phyloP scores from a whole-genome alignment of 2,329 filamentous ascomycete genomes.

The Scleromitrula shiraiana region DNA sequence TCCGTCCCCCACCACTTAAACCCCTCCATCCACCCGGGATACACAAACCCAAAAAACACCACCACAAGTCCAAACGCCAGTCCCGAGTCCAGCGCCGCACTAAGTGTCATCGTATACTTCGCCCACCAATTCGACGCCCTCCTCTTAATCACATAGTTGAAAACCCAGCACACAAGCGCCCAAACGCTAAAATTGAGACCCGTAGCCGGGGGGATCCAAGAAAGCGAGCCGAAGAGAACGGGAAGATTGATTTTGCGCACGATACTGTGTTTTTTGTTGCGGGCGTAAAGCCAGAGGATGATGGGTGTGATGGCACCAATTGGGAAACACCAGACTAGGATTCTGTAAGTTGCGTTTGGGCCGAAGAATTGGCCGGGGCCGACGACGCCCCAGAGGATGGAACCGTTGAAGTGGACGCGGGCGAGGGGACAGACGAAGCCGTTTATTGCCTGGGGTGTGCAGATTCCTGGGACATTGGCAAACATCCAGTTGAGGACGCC shows the following conservation, averaged over 20 bases:
- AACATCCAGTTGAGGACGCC: slow-evolving; percentile 89
- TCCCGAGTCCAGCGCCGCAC: slow-evolving; percentile 74
- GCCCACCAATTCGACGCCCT: slow-evolving; percentile 73
- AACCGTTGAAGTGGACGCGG: slow-evolving; percentile 83
- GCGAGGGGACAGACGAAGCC: slow-evolving; percentile 85
- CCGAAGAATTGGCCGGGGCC: slow-evolving; percentile 80
- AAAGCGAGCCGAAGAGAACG: slow-evolving; percentile 72
- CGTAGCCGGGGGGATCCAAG: slow-evolving; percentile 80
- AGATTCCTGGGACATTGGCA: slow-evolving; percentile 64
- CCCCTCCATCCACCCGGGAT: slow-evolving; percentile 62
- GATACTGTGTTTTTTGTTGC: slow-evolving; percentile 50
- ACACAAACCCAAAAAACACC: slow-evolving; percentile 81
- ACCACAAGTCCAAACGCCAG: slow-evolving; percentile 75
- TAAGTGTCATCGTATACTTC: slow-evolving; percentile 86
- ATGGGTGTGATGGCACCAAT: slow-evolving; percentile 69
- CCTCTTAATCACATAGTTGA: slow-evolving; percentile 69
- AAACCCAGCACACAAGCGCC: slow-evolving; percentile 76
- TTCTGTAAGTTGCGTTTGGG: slow-evolving; percentile 62
- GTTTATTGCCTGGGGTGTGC: slow-evolving; percentile 71
- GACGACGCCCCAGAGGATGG: slow-evolving; percentile 83
- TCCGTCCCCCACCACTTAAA: slow-evolving; percentile 89
- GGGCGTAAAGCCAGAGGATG: slow-evolving; percentile 63
- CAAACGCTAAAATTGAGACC: slow-evolving; percentile 85
- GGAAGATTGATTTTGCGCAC: slow-evolving; percentile 74
- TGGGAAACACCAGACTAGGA: slow-evolving; percentile 74